These are phyloP conservation scores for Cutaneotrichosporon dermatis DNA, from an alignment of 1,284 basidiomycete species.

Conservation along the genomic window DNA sequence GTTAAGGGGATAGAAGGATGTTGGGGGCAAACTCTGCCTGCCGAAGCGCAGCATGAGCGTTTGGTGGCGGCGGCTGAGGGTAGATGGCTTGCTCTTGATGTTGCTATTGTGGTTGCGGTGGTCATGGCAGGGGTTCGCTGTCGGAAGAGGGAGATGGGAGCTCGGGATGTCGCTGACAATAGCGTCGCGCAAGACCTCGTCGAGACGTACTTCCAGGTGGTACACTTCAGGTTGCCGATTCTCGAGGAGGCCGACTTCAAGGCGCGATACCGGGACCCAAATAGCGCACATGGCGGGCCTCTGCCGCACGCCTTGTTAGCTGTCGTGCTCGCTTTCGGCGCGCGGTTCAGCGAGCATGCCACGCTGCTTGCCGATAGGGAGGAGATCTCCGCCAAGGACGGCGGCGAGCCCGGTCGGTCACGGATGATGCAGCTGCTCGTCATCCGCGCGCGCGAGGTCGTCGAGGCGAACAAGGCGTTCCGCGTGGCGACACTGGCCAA, in stretches of 20 bases:
- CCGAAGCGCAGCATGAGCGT: no score
- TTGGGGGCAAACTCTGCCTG: no score
- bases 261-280: constrained; percentile 45
- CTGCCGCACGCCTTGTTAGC: constrained; percentile 72
- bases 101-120: no score
- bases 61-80: no score
- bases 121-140: no score
- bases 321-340: constrained; percentile 84
- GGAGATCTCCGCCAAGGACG: constrained; percentile 45
- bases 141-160: no score
- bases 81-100: no score
- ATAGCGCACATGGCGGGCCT: constrained; percentile 44
- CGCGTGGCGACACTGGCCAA: constrained; percentile 73
- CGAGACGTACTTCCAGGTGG: constrained; percentile 68
- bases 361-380: constrained; percentile 71
- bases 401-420: constrained; percentile 52
- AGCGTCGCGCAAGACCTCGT: constrained; percentile 68
- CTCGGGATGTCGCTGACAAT: no score
- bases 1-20: no score
- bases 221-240: constrained; percentile 73
- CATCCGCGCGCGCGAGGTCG: constrained; percentile 71
- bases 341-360: constrained; percentile 83
- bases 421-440: constrained; percentile 71
- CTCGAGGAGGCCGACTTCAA: constrained; percentile 73
- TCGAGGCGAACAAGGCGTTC: constrained; percentile 78